Base-by-base conservation (phyloP, 2,329 filamentous ascomycete genomes). In the Fusarium ramigenum region DNA sequence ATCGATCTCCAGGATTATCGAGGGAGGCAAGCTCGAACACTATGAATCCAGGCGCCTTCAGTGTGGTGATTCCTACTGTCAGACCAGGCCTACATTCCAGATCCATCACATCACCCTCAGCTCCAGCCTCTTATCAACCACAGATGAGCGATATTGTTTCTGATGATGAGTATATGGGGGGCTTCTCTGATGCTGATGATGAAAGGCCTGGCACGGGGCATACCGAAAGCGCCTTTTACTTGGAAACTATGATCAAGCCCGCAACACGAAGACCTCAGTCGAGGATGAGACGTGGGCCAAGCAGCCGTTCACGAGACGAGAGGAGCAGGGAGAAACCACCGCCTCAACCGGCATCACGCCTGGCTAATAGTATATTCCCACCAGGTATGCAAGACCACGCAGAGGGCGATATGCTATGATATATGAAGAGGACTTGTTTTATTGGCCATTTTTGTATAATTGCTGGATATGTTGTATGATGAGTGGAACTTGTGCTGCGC, bases 91-190 rank as follows among this genome's bases (percentile, higher is more conserved):
- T 97, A 25, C 95, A 97, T 79, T 88, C 90, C 10, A 91, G 96
- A 23, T 97, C 94, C 18, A 89, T 97, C 58, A 98, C 96, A 0
- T 97, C 94, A 0, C 95, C 96, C 2, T 89, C 90, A 12, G 85
- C 88, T 10, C 85, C 89, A 16, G 82, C 87, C 10, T 87, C 86
- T 12, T 87, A 89, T 75, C 86, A 90, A 70, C 81, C 85, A 16
- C 86, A 86, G 39, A 85, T 89, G 61, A 86, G 86, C 42, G 90
- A 93, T 18, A 87, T 93, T 54, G 85, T 91, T 5, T 94, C 92
- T 0, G 93, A 97, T 65, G 94, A 97, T 64, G 95, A 97, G 74
- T 86, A 88, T 47, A 85, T 86, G 46, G 93, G 93, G 58, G 87
- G 93, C 0, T 92, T 96, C 75, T 97, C 94, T 0, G 96, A 98